phyloP scores from a whole-genome alignment of 208 protist genomes.

The Leishmania braziliensis region DNA sequence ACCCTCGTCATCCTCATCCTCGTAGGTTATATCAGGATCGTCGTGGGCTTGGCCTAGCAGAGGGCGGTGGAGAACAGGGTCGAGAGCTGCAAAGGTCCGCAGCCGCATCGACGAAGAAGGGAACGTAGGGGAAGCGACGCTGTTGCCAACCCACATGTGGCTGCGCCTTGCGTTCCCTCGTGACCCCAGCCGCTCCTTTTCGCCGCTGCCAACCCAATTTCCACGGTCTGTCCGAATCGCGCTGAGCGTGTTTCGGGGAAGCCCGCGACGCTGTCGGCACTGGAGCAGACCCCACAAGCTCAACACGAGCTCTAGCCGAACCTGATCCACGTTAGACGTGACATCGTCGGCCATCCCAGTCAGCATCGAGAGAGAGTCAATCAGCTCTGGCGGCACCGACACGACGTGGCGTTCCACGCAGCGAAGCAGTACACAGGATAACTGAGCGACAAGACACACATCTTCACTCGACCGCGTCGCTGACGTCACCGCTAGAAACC shows the following conservation, averaged over 20 bases:
- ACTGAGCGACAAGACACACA: slow-evolving; percentile 39
- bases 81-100: slow-evolving; percentile 14
- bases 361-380: slow-evolving; percentile 24
- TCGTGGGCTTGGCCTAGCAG: slow-evolving; percentile 6
- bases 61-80: slow-evolving; percentile 11
- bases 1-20: slow-evolving; percentile 31
- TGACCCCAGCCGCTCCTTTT: neutral
- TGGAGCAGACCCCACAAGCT: slow-evolving; percentile 34
- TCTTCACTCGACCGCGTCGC: slow-evolving; percentile 16
- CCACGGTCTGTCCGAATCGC: slow-evolving; percentile 4
- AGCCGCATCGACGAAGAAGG: slow-evolving; percentile 21
- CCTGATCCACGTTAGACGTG: slow-evolving; percentile 19
- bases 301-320: slow-evolving; percentile 34
- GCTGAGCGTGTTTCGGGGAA: slow-evolving; percentile 13
- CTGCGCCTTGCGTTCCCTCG: slow-evolving; percentile 2
- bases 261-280: slow-evolving; percentile 27
- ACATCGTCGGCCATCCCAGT: slow-evolving; percentile 36
- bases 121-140: slow-evolving; percentile 1
- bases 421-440: slow-evolving; percentile 60
- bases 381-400: slow-evolving; percentile 21
- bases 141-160: slow-evolving; percentile 7
- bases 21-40: slow-evolving; percentile 17
- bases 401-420: slow-evolving; percentile 39
- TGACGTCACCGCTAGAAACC: slow-evolving; percentile 22
- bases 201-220: neutral